Evolutionary conservation across 202 grass and related monocot genomes (phyloP).

Genomic region (Schoenoplectus triqueter): DNA sequence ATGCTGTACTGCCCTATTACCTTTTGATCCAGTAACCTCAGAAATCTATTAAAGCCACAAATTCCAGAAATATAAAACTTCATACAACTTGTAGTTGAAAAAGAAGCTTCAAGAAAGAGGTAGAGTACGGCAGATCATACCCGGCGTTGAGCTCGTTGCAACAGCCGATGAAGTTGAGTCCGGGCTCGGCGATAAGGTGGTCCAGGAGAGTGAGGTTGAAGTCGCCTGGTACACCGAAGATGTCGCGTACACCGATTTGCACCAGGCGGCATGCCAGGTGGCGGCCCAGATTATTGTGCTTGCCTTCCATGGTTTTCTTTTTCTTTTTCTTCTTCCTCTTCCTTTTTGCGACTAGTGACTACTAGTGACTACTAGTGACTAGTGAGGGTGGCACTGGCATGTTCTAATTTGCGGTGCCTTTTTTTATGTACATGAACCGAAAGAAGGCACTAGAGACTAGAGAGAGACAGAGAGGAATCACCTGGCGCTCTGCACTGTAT

Average conservation of each 20-base stretch:
- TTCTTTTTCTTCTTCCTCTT: neutral
- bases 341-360: no score
- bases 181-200: slow-evolving; percentile 74
- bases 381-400: no score
- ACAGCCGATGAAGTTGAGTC: slow-evolving; percentile 74
- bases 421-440: no score
- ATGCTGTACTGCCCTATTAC: neutral
- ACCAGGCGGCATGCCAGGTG: slow-evolving; percentile 80
- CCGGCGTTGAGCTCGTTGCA: slow-evolving; percentile 99
- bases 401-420: no score
- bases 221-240: slow-evolving; percentile 85
- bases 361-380: no score
- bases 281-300: slow-evolving; percentile 54
- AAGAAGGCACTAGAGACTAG: no score
- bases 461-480: no score
- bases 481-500: no score
- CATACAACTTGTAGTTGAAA: neutral
- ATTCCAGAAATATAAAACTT: neutral
- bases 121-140: neutral
- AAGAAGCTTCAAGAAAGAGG: neutral
- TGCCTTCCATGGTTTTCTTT: slow-evolving; percentile 8
- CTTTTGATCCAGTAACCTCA: slow-evolving; percentile 1
- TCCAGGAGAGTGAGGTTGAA: slow-evolving; percentile 92
- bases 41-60: neutral
- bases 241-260: slow-evolving; percentile 67